phyloP scores from a whole-genome alignment of 2,329 filamentous ascomycete genomes.

The Amesomyces nigricolor region DNA sequence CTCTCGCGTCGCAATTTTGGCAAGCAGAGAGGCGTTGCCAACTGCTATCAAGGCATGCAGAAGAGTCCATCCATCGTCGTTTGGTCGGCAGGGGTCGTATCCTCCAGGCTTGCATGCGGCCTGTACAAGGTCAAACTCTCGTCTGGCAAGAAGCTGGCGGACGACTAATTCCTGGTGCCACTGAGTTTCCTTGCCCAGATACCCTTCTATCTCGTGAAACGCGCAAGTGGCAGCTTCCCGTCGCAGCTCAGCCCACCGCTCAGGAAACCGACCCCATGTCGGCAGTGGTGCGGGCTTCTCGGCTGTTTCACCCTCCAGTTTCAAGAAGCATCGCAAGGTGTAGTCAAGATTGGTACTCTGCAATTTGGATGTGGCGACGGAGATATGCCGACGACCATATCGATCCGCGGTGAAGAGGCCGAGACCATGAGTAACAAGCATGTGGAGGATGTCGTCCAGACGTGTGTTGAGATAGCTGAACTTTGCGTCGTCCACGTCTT shows the following conservation, averaged over 20 bases:
- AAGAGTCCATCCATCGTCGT: neutral
- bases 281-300: neutral
- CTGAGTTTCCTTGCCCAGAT: neutral
- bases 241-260: neutral
- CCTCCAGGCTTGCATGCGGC: neutral
- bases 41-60: neutral
- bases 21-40: slow-evolving; percentile 1
- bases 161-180: neutral
- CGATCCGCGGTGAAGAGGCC: too few relatives aligned
- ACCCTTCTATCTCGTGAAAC: neutral
- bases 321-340: neutral
- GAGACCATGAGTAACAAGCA: neutral
- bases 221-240: neutral
- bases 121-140: neutral
- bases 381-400: neutral
- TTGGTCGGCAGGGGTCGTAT: neutral
- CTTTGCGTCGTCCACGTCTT: neutral
- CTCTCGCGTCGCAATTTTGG: slow-evolving; percentile 1
- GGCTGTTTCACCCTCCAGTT: neutral
- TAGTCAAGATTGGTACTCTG: neutral
- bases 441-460: slow-evolving; percentile 9
- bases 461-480: neutral
- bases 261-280: neutral
- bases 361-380: neutral
- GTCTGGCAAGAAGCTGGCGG: slow-evolving; percentile 2